These are phyloP conservation scores for Geosmithia putterillii DNA, from an alignment of 2,329 filamentous ascomycete genomes.

Conservation along the genomic window DNA sequence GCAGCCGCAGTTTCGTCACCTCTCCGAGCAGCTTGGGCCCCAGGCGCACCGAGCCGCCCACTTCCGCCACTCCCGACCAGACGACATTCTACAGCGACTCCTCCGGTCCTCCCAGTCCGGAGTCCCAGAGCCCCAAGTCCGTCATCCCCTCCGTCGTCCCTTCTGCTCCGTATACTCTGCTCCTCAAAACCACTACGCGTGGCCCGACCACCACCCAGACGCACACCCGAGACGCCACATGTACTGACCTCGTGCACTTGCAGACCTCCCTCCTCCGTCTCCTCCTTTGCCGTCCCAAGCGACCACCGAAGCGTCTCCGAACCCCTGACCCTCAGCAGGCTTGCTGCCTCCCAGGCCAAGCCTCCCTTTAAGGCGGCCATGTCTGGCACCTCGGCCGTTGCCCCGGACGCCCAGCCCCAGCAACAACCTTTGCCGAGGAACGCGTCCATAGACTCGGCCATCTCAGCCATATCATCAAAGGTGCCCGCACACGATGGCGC, in stretches of 20 bases:
- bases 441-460: constrained; percentile 86
- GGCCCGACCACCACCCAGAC: background rate
- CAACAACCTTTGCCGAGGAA: constrained; percentile 47
- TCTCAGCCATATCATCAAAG: constrained; percentile 60
- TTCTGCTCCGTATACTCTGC: background rate
- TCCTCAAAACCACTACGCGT: background rate
- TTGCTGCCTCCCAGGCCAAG: constrained; percentile 11
- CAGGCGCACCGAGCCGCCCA: constrained; percentile 2
- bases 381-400: constrained; percentile 30
- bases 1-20: background rate
- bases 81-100: constrained; percentile 24
- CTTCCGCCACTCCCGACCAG: constrained; percentile 10
- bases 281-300: constrained; percentile 27
- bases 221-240: background rate
- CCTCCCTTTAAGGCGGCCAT: constrained; percentile 26
- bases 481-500: constrained; percentile 36
- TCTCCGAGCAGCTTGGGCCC: background rate
- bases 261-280: constrained; percentile 9
- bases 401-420: constrained; percentile 15
- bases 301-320: constrained; percentile 33
- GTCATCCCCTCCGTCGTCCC: constrained; percentile 5
- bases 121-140: constrained; percentile 18
- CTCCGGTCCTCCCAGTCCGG: constrained; percentile 19
- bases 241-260: background rate
- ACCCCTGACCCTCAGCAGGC: constrained; percentile 25